Percentiles rank a stretch among this genome's conserved stretches.
Conservation (phyloP, 768 basidiomycete species). For the Mycena leptocephala region DNA sequence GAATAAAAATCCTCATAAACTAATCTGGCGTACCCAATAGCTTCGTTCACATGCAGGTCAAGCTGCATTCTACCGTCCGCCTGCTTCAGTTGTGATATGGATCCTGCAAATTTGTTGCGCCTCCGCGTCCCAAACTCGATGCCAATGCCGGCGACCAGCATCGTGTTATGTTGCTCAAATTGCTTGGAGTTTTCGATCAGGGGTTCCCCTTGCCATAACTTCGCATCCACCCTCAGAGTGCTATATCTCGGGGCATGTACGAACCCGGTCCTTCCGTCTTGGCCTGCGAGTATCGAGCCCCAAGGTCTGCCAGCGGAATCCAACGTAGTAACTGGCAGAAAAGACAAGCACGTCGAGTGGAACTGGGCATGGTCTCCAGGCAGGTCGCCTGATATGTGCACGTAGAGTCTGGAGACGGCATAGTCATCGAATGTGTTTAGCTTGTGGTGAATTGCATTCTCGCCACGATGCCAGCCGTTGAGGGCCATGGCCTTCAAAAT, state of each 20-base stretch:
- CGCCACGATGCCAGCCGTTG: conserved; percentile 69
- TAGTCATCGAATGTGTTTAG: conserved; percentile 59
- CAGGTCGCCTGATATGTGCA: conserved; percentile 62
- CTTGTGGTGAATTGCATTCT: conserved; percentile 65
- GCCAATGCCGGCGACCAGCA: conserved; percentile 71
- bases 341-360: conserved; percentile 64
- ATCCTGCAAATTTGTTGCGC: conserved; percentile 77
- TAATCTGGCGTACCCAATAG: conserved; percentile 64
- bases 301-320: conserved; percentile 70
- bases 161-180: conserved; percentile 37
- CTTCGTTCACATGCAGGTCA: conserved; percentile 66
- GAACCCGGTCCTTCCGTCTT: conserved; percentile 64
- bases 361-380: conserved; percentile 67
- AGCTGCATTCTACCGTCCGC: conserved; percentile 51
- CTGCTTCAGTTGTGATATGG: conserved; percentile 51
- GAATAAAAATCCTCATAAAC: not conserved
- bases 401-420: conserved; percentile 51
- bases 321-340: conserved; percentile 71
- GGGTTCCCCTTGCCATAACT: conserved; percentile 72
- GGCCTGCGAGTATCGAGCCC: conserved; percentile 68
- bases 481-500: conserved; percentile 43
- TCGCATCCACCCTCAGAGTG: conserved; percentile 57
- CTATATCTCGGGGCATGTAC: conserved; percentile 53
- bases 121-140: conserved; percentile 71
- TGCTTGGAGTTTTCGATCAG: conserved; percentile 54